Evolutionary conservation across 2,329 filamentous ascomycete species (phyloP).

Genomic region (Bipolaris cookei): DNA sequence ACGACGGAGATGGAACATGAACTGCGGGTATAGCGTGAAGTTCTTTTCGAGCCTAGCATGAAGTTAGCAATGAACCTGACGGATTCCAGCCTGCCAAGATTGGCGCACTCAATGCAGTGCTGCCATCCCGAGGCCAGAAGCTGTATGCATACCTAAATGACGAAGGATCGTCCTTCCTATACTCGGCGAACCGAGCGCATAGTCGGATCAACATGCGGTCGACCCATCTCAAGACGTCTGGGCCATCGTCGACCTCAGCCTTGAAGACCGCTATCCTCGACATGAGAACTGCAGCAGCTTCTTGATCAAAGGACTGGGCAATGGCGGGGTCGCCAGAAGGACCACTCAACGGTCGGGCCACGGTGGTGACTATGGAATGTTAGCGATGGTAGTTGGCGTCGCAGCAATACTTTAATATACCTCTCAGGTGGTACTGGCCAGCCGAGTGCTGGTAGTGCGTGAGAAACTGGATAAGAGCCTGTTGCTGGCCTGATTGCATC

Average conservation of each 20-base stretch:
- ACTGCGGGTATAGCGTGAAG: constrained; percentile 97
- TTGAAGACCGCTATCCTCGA: constrained; percentile 99
- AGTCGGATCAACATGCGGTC: constrained; percentile 97
- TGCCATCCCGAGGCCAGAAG: background rate
- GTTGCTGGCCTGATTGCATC: constrained; percentile 85
- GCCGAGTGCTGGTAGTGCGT: constrained; percentile 99
- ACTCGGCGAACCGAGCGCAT: constrained; percentile 96
- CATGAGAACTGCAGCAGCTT: constrained; percentile 97
- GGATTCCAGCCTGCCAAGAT: background rate
- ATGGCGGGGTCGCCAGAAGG: constrained; percentile 93
- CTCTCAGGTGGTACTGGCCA: constrained; percentile 89
- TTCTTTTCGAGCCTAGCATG: constrained; percentile 79
- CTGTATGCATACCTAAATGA: constrained; percentile 73
- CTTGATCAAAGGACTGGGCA: constrained; percentile 96
- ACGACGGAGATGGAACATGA: constrained; percentile 98
- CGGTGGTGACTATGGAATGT: constrained; percentile 73
- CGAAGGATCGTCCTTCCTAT: constrained; percentile 95
- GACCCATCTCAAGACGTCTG: constrained; percentile 97
- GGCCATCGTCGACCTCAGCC: constrained; percentile 96
- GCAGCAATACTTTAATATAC: constrained; percentile 18
- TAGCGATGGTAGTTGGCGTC: constrained; percentile 8
- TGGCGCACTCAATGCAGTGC: background rate
- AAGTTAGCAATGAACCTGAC: background rate
- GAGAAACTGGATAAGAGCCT: constrained; percentile 96
- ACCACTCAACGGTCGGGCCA: constrained; percentile 87